phyloP scores from a whole-genome alignment of 2,329 filamentous ascomycete genomes.

The Colletotrichum neosansevieriae region DNA sequence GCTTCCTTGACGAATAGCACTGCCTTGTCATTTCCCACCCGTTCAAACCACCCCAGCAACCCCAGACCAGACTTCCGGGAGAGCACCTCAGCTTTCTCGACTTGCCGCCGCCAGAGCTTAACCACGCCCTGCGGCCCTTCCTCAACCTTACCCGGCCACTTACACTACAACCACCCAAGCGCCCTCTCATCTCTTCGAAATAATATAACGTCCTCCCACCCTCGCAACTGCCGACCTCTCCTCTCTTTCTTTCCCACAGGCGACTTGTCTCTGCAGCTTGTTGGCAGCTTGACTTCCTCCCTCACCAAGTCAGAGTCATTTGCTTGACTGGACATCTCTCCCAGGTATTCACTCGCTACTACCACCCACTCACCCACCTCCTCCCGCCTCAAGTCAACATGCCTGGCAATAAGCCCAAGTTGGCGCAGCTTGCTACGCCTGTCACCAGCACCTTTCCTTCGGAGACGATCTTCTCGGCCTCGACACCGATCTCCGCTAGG shows the following conservation, averaged over 20 bases:
- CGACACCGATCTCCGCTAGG: conserved; percentile 72
- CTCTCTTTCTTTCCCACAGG: conserved; percentile 46
- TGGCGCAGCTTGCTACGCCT: conserved; percentile 72
- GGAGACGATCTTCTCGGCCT: conserved; percentile 68
- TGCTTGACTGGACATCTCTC: conserved; percentile 54
- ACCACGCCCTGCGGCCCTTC: conserved; percentile 32
- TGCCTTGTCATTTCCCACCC: conserved; percentile 35
- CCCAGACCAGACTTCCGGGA: conserved; percentile 40
- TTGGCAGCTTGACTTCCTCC: conserved; percentile 47
- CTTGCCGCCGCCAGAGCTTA: conserved; percentile 41
- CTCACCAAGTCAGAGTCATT: conserved; percentile 59
- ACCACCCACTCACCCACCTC: conserved; percentile 30
- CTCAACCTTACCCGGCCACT: conserved; percentile 27
- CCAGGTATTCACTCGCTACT: conserved; percentile 36
- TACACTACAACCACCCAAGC: conserved; percentile 45
- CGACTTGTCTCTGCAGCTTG: conserved; percentile 54
- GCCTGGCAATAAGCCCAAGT: conserved; percentile 68
- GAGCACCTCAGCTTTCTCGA: conserved; percentile 31
- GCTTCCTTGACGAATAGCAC: conserved; percentile 33
- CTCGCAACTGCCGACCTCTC: conserved; percentile 51
- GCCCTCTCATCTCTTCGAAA: conserved; percentile 47
- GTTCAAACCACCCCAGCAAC: conserved; percentile 37
- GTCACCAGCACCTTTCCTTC: conserved; percentile 73
- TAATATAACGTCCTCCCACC: conserved; percentile 51
- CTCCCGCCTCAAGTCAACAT: conserved; percentile 53